These are phyloP conservation scores for Nigrograna mackinnonii DNA, from an alignment of 2,329 filamentous ascomycete genomes.

Conservation along the genomic window DNA sequence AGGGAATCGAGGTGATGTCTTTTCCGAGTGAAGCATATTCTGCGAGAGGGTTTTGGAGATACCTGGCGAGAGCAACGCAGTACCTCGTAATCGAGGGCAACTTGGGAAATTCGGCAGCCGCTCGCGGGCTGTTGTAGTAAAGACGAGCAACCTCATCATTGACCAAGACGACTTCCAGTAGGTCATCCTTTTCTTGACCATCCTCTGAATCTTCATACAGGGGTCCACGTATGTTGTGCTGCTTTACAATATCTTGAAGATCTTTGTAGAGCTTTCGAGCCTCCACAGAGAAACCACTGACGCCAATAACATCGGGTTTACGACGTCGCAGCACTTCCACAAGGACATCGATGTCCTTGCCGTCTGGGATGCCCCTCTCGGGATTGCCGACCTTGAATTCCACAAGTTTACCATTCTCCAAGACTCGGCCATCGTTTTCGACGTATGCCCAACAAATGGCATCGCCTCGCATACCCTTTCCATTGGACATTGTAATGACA, in stretches of 20 bases:
- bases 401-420: constrained; percentile 85
- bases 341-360: constrained; percentile 69
- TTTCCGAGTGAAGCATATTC: constrained; percentile 93
- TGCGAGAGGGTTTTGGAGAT: constrained; percentile 93
- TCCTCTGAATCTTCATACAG: constrained; percentile 80
- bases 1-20: constrained; percentile 83
- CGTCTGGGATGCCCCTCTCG: constrained; percentile 69
- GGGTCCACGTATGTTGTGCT: constrained; percentile 75
- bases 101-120: constrained; percentile 77
- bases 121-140: constrained; percentile 88
- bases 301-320: constrained; percentile 85
- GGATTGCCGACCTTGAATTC: constrained; percentile 71
- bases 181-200: constrained; percentile 73
- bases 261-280: constrained; percentile 83
- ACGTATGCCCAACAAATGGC: constrained; percentile 90
- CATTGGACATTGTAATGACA: constrained; percentile 85
- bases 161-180: constrained; percentile 85
- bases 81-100: constrained; percentile 81
- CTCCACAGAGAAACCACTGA: constrained; percentile 87
- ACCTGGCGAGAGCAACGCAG: constrained; percentile 85
- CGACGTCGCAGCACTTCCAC: constrained; percentile 78
- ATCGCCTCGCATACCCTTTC: constrained; percentile 77
- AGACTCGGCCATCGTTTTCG: constrained; percentile 85
- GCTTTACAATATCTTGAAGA: constrained; percentile 75
- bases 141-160: constrained; percentile 97